A percentile compares a stretch with the other conserved stretches of the same genome.
These are phyloP conservation scores for Candida cerambycidarum DNA, from an alignment of 805 yeast species.

Conservation along the genomic window DNA sequence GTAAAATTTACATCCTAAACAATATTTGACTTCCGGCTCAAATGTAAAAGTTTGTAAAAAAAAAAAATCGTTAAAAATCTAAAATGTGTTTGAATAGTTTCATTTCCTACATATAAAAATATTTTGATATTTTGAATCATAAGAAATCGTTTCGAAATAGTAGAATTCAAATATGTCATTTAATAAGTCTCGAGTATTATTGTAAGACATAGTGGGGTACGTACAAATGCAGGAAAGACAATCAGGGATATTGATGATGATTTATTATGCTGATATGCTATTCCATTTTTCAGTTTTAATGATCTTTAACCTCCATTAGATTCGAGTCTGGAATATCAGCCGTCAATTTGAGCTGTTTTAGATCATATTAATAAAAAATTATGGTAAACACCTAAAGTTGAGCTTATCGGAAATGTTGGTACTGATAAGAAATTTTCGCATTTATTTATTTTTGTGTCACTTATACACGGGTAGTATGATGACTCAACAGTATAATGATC, in stretches of 20 bases:
- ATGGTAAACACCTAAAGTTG: not conserved
- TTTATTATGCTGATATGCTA: not conserved
- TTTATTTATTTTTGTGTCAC: constrained; percentile 3
- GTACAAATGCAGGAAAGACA: not conserved
- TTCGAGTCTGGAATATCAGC: not conserved
- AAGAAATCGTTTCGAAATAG: no score
- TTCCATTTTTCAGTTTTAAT: no score
- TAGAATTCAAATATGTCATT: no score
- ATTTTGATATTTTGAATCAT: no score
- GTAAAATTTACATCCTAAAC: not conserved
- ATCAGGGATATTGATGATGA: not conserved
- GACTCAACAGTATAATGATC: constrained; percentile 16
- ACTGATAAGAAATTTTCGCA: constrained; percentile 7
- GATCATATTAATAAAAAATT: no score
- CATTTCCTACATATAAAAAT: no score
- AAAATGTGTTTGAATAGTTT: no score
- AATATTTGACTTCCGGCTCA: no score
- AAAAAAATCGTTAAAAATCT: no score
- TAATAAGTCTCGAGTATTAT: not conserved
- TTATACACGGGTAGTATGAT: constrained; percentile 3
- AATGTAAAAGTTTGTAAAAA: not conserved
- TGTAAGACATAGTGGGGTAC: not conserved
- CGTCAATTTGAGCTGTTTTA: no score
- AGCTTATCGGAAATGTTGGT: constrained; percentile 4
- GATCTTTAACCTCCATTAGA: no score